Conservation (phyloP, 768 basidiomycete genomes). For the Kwoniella pini region DNA sequence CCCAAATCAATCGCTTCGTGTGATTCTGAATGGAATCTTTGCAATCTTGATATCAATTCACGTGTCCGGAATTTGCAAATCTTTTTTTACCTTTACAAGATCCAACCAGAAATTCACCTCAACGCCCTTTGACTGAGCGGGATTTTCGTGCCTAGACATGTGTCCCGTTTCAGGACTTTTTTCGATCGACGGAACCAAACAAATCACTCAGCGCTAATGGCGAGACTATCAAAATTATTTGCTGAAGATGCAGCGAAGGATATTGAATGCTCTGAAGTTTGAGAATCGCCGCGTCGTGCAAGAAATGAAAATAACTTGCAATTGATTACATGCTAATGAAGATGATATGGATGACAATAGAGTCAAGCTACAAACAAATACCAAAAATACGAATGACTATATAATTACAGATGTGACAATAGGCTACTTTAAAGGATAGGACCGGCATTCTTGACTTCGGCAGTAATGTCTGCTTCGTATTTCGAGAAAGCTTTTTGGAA, state of each 20-base stretch:
- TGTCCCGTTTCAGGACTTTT: neutral
- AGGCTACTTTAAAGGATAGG: conserved; percentile 57
- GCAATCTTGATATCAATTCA: too few relatives aligned
- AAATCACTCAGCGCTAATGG: neutral
- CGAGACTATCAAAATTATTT: too few relatives aligned
- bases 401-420: neutral
- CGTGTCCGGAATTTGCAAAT: neutral
- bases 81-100: neutral
- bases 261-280: too few relatives aligned
- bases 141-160: neutral
- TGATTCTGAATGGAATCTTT: too few relatives aligned
- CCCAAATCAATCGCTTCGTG: too few relatives aligned
- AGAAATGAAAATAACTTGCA: too few relatives aligned
- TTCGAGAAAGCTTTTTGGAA: conserved; percentile 90
- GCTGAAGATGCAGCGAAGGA: too few relatives aligned
- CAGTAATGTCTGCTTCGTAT: conserved; percentile 82
- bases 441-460: conserved; percentile 78
- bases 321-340: conserved; percentile 1
- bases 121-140: neutral
- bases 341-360: conserved; percentile 5
- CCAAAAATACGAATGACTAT: neutral
- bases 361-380: conserved; percentile 12
- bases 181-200: conserved; percentile 2
- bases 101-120: neutral
- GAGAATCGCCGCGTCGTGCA: too few relatives aligned